Evolutionary conservation across 2,329 filamentous ascomycete species (phyloP), one percentile per base, ranked within the genome.

Genomic region (Cladosporium halotolerans): DNA sequence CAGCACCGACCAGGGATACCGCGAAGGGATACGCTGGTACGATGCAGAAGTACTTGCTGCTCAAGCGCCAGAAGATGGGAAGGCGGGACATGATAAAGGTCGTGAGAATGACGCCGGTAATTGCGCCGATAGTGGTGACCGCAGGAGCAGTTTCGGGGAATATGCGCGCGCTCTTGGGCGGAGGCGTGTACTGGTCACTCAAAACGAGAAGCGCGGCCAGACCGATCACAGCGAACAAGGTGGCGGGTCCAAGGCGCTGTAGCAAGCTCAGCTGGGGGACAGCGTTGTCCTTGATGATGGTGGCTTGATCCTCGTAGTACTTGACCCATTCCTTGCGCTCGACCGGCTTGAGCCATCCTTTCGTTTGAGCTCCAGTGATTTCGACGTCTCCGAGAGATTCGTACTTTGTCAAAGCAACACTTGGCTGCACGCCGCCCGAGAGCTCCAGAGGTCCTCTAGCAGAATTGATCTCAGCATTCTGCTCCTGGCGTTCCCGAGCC

Each of bases 31-130:
- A 82, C 6, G 81, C 85, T 6, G 85, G 77, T 8, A 83, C 73
- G 34, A 84, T 68, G 39, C 86, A 73, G 70, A 88, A 83, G 72
- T 85, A 85, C 57, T 76, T 80, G 70, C 89, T 91, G 60, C 89
- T 70, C 13, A 82, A 48, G 10, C 72, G 69, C 84, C 85, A 92
- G 31, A 83, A 62, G 1, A 81, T 80, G 44, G 86, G 85, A 9
- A 82, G 59, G 59, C 78, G 79, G 84, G 86, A 89, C 28, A 76
- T 70, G 19, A 76, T 53, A 59, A 77, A 84, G 9, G 85, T 72
- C 38, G 75, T 58, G 6, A 77, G 54, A 66, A 90, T 89, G 45
- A 78, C 55, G n/a, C 70, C 73, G 42, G 89, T 75, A 40, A 92
- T 68, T 6, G 74, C 72, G 33, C 76, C 72, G n/a, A 89, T 73